phyloP scores from a whole-genome alignment of 2,329 filamentous ascomycete species.

The Pseudogymnoascus sp. region DNA sequence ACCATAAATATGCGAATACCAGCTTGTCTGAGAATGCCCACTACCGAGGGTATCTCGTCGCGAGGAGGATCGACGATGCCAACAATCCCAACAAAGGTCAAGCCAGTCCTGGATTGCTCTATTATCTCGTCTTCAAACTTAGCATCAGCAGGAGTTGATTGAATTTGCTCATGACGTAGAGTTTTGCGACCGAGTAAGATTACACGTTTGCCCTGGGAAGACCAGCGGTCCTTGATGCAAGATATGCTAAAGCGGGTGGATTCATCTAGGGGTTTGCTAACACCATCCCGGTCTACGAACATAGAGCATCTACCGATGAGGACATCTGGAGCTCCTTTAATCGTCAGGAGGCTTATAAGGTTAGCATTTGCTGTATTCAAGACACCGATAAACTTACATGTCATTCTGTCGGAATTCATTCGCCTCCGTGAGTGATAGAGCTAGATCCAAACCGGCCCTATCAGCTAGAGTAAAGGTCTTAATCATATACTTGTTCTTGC shows the following conservation, averaged over 20 bases:
- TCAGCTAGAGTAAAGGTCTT: constrained; percentile 43
- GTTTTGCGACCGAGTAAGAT: constrained; percentile 57
- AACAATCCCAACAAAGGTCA: constrained; percentile 47
- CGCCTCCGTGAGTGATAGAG: constrained; percentile 30
- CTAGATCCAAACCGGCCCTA: constrained; percentile 31
- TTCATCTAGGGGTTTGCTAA: constrained; percentile 40
- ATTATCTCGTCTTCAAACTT: constrained; percentile 50
- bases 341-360: constrained; percentile 46
- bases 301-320: constrained; percentile 54
- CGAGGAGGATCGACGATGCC: constrained; percentile 52
- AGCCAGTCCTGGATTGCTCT: constrained; percentile 38
- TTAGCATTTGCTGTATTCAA: constrained; percentile 10
- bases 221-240: constrained; percentile 58
- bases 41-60: constrained; percentile 49
- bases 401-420: constrained; percentile 20
- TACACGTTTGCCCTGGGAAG: constrained; percentile 57
- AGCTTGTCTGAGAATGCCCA: constrained; percentile 56
- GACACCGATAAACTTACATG: constrained; percentile 18
- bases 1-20: constrained; percentile 74
- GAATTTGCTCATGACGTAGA: constrained; percentile 34
- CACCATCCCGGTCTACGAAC: constrained; percentile 48
- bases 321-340: constrained; percentile 72
- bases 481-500: constrained; percentile 78
- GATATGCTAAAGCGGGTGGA: constrained; percentile 41
- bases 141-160: constrained; percentile 34